Evolutionary conservation across 2,329 filamentous ascomycete genomes (phyloP).

Genomic region (Neocatenulostroma microsporum): DNA sequence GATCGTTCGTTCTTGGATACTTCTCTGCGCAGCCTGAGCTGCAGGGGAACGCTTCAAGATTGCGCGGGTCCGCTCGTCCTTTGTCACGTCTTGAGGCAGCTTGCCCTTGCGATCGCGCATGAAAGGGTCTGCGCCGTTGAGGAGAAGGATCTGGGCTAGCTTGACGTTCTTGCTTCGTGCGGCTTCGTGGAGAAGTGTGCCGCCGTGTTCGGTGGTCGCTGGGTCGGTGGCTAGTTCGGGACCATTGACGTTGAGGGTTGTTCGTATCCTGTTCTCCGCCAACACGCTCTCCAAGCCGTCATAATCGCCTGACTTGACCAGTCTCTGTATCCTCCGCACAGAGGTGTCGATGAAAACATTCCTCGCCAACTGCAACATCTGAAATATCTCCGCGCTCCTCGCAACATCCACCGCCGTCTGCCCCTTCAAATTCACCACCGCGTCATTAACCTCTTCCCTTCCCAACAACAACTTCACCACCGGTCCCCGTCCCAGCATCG

Average conservation of each 20-base stretch:
- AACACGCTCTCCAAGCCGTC: constrained; percentile 69
- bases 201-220: constrained; percentile 69
- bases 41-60: constrained; percentile 93
- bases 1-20: constrained; percentile 95
- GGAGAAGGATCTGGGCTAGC: constrained; percentile 79
- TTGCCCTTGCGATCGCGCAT: constrained; percentile 91
- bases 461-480: constrained; percentile 80
- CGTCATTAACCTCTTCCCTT: constrained; percentile 77
- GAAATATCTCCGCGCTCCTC: constrained; percentile 88
- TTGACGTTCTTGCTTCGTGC: constrained; percentile 79
- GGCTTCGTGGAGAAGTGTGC: constrained; percentile 87
- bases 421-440: constrained; percentile 73
- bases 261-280: constrained; percentile 77
- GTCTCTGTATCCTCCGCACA: constrained; percentile 71
- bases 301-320: constrained; percentile 67
- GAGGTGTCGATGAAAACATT: constrained; percentile 85
- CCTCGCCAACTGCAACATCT: constrained; percentile 81
- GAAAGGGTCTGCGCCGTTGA: constrained; percentile 95
- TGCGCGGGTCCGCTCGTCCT: constrained; percentile 78
- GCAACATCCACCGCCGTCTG: constrained; percentile 83
- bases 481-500: constrained; percentile 68
- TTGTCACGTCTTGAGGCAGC: constrained; percentile 90
- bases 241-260: constrained; percentile 83
- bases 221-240: constrained; percentile 79
- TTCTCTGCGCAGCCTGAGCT: constrained; percentile 84